Base-by-base conservation (phyloP, 2,329 filamentous ascomycete species). In the Talaromyces sp. region DNA sequence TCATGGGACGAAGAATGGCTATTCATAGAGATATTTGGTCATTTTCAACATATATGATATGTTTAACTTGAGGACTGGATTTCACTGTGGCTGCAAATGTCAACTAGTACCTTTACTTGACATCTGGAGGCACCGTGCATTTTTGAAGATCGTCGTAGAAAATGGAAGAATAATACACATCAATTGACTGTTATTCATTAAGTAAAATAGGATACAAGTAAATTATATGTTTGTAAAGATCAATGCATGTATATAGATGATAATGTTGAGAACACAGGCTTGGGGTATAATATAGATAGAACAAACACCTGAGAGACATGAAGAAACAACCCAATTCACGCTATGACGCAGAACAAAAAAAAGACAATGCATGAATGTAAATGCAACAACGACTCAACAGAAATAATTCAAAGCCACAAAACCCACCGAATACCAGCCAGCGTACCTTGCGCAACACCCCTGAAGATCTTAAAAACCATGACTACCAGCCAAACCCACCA, bases 401-500 rank as follows among this genome's bases (percentile, higher is more conserved):
- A 46, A 26, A n/a, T 24, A 38, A 48, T 35, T 77, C 74, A 90
- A 66, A 94, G 73, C 90, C 90, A 96, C 64, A 96, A 77, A 71
- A 97, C 75, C 93, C 93, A 97, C 70, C 83, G 82, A n/a, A 89
- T 79, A 10, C 83, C 81, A 11, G 79, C 76, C 55, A 85, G 77
- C 0, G 85, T 69, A 2, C 86, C 86, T 52, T 83, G 83, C 51
- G 88, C 82, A 1, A 88, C 66, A 11, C 87, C 86, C 62, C 86
- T 78, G 38, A 89, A 76, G 14, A 90, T 74, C 62, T 90, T 84
- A 56, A 89, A 79, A 26, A 93, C 80, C 72, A 92, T 89, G 26
- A 97, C 92, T 35, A 96, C 80, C 61, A 95, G 85, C 92, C 93
- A 97, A 17, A 95, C 87, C 75, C 89, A 91, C 92, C 94, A 97